Evolutionary conservation across 2,329 filamentous ascomycete genomes (phyloP).

Genomic region (Rachicladosporium sp.): DNA sequence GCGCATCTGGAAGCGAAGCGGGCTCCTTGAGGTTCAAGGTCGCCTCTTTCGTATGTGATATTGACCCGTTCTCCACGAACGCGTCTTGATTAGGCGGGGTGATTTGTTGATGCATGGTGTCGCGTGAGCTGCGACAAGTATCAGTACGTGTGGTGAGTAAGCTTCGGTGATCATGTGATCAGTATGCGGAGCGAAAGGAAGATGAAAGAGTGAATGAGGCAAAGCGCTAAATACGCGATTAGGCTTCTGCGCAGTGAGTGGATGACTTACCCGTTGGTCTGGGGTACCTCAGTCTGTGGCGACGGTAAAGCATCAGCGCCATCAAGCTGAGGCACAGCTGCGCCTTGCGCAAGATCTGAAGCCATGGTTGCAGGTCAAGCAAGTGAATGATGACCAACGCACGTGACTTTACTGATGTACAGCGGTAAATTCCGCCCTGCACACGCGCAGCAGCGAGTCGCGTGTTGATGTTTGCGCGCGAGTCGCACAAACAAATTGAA

Average conservation of each 20-base stretch:
- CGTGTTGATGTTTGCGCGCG: too few relatives aligned
- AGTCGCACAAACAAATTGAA: too few relatives aligned
- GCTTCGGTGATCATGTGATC: too few relatives aligned
- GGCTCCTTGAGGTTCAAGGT: conserved; percentile 13
- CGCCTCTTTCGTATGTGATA: conserved; percentile 1
- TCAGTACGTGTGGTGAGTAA: too few relatives aligned
- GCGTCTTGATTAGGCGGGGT: conserved; percentile 4
- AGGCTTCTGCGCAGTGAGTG: too few relatives aligned
- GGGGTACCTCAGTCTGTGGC: neutral
- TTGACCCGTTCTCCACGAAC: conserved; percentile 6
- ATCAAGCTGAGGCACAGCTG: conserved; percentile 4
- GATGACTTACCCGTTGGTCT: conserved; percentile 1
- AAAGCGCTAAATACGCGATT: too few relatives aligned
- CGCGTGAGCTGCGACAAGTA: conserved; percentile 3
- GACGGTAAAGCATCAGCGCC: conserved; percentile 3
- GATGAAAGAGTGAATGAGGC: too few relatives aligned
- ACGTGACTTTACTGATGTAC: neutral
- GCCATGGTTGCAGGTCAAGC: conserved; percentile 7
- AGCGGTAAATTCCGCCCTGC: conserved; percentile 4
- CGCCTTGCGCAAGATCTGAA: conserved; percentile 7
- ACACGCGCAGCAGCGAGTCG: too few relatives aligned
- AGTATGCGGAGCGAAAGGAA: too few relatives aligned
- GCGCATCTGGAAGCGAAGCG: conserved; percentile 16
- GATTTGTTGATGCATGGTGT: conserved; percentile 6
- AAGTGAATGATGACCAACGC: neutral